Base-by-base conservation (phyloP, 371 early-diverging fungal genomes). In the Rhizoclosmatium hyalinum region DNA sequence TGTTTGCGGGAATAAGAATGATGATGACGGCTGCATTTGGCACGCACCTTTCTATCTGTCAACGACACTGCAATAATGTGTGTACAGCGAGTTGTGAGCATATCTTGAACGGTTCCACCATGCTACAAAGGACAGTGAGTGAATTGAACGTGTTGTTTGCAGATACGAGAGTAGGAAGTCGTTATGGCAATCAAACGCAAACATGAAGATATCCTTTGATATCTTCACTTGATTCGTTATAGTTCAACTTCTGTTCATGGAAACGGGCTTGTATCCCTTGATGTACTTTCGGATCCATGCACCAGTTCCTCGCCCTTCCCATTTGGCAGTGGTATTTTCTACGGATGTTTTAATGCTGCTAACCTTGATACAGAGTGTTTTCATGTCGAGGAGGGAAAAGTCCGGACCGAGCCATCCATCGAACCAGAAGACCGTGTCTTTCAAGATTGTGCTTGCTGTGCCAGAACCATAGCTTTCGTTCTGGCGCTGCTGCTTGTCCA, bases 41-140 rank as follows among this genome's bases (percentile, higher is more conserved):
- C 5, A 24, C 12, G 12, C 21, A 78, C 72, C 71, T 84, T 84
- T 4, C 72, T 21, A 65, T 74, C 75, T 2, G 84, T 84, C 76
- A 84, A 79, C 72, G 80, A 69, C 54, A 56, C 66, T 10, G 82
- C 85, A 41, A 84, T 79, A 55, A 84, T 81, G 69, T 84, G 82
- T 24, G 85, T 82, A 6, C 75, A 74, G 24, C 75, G 61, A 19
- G 75, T 39, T n/a, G 75, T 71, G 10, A 80, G 75, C 44, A 74
- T 72, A 70, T 80, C 80, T 24, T 72, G 43, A 8, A 82, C 80
- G 8, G 32, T 55, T 1, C 75, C 85, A n/a, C 82, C 82, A 65
- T 82, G 78, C 17, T 47, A 39, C 47, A 79, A 62, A 32, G 32
- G 32, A 32, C 32, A 32, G 32, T 32, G 32, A 32, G 42, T 68